Base-by-base conservation (phyloP, 1,139 yeast genomes). In the Zygoascus hellenicus region DNA sequence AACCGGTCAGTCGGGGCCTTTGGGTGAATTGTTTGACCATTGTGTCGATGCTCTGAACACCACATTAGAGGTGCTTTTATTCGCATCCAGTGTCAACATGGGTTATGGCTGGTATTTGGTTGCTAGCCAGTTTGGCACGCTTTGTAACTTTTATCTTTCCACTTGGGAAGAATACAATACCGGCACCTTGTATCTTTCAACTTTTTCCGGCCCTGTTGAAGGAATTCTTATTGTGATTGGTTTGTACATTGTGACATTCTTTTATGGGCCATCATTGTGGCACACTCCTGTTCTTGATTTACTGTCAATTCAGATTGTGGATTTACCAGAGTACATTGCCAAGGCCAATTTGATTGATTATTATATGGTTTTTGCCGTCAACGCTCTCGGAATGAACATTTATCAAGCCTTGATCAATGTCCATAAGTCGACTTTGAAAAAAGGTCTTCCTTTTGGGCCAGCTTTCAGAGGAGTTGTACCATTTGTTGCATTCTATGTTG, bases 141-240 rank as follows among this genome's bases (percentile, higher is more conserved):
- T 88, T 45, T 76, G 60, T 56, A 90, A 90, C 67, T 90, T 90
- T 63, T 90, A 89, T 63, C 67, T 87, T 48, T 83, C 95, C 42
- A 90, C 97, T 0, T 90, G 97, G 97, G 97, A 90, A 68, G 97
- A 89, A 62, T 90, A 78, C 63, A 94, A 89, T 60, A 90, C 97
- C 1, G 95, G 89, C 57, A 83, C 83, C 31, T 71, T 90, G 52
- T 90, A 75, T 64, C 71, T 90, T 48, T 81, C 94, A 38, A 79
- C 77, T 53, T 83, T 88, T 59, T 84, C 94, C 16, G 97, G 97
- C 1, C 97, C 97, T 0, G 97, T 90, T 1, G 97, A 90, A 66
- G 97, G 97, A 3, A 86, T 90, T 35, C 65, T 88, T 54, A 74
- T 83, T 71, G 72, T 89, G 45, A 65, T 78, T 36, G 65, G 59